Base-by-base conservation (phyloP, 768 basidiomycete genomes). In the Pholiota conissans region DNA sequence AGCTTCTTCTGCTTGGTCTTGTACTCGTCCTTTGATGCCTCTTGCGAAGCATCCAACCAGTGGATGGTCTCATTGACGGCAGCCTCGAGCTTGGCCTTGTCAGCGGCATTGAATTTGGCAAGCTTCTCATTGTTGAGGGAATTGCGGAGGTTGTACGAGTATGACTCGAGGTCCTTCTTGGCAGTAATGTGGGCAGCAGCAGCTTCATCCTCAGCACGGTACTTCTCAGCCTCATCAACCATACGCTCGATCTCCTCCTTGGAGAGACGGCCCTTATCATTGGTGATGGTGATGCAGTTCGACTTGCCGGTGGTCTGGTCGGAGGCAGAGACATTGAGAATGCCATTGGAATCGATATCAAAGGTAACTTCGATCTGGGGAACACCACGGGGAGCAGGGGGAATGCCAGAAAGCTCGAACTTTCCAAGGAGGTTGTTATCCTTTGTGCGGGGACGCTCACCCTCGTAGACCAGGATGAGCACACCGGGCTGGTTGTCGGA, bases 171-270 rank as follows among this genome's bases (percentile, higher is more conserved):
- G 45, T 79, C 85, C 76, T 98, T 98, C 88, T 96, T 96, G 65
- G 94, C 67, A 34, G 81, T 67, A 71, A 95, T 93, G 57, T 93
- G 91, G 51, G 87, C 78, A 58, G 91, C 87, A 39, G 91, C 92
- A 26, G 84, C 91, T 67, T 93, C 92, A 65, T 93, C 91, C 83
- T 93, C 92, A 61, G 85, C 88, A 76, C 89, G 93, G 82, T 94
- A 95, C 71, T 87, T 86, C 85, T 96, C 95, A 54, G 95, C 95
- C 71, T 97, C 95, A 59, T 74, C 71, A 42, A 98, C 93, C 95
- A 98, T 98, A 71, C 94, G 90, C 74, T 98, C 95, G 61, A 98
- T 98, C 71, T 98, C 95, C 74, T 98, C 95, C 79, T 95, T 93
- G 62, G 91, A 94, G 64, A 98, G 77, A 74, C 95, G 93, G 42